Conservation (phyloP, 2,329 filamentous ascomycete species). For the Venturia aucupariae region DNA sequence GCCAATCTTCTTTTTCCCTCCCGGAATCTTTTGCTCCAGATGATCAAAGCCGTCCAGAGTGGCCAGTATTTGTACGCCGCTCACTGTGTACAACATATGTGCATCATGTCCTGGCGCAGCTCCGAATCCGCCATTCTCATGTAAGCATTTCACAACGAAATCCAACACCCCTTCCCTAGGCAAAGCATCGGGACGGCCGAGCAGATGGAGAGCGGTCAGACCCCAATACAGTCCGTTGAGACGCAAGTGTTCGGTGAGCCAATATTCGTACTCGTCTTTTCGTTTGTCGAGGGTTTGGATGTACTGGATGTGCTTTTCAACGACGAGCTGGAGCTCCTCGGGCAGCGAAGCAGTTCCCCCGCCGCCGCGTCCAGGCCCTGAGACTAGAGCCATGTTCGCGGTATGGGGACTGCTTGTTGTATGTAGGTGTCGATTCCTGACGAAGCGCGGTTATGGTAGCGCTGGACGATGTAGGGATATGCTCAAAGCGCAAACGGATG, state of each 20-base stretch:
- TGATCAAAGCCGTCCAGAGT: constrained; percentile 77
- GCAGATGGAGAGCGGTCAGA: constrained; percentile 74
- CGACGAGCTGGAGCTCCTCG: constrained; percentile 41
- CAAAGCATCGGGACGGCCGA: constrained; percentile 71
- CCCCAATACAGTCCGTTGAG: constrained; percentile 98
- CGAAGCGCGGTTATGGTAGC: not conserved
- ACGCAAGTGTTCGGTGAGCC: constrained; percentile 92
- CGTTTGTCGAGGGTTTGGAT: constrained; percentile 88
- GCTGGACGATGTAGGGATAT: not conserved
- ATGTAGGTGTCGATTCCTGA: not conserved
- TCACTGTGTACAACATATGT: constrained; percentile 93
- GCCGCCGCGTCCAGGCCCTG: constrained; percentile 48
- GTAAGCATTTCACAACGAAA: constrained; percentile 92
- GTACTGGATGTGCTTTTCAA: constrained; percentile 74
- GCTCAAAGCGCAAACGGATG: not conserved
- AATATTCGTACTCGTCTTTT: constrained; percentile 94
- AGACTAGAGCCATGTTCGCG: constrained; percentile 47
- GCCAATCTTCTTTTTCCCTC: constrained; percentile 62
- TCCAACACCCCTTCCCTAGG: constrained; percentile 73
- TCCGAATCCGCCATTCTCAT: constrained; percentile 82
- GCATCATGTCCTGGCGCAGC: constrained; percentile 90
- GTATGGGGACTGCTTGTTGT: not conserved
- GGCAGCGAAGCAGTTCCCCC: constrained; percentile 19
- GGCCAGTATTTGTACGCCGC: constrained; percentile 85
- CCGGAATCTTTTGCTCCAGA: constrained; percentile 59